These are phyloP conservation scores for Botrytis paeoniae DNA, from an alignment of 2,329 filamentous ascomycete genomes.

Conservation along the genomic window DNA sequence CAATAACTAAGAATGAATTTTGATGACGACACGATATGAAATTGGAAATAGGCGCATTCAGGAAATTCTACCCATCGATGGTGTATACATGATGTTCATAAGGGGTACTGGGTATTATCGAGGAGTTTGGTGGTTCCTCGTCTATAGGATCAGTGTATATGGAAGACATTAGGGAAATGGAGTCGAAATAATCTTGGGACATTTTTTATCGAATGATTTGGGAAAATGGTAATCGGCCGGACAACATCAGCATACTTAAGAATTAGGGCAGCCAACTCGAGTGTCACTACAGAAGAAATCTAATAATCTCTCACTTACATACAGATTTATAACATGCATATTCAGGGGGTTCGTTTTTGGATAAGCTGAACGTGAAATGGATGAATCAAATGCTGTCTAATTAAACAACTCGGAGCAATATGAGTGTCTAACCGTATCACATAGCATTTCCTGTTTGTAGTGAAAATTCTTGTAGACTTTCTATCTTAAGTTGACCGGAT, in stretches of 20 bases:
- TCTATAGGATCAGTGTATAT: neutral
- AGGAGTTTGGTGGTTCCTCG: neutral
- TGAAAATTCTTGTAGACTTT: neutral
- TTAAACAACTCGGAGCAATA: neutral
- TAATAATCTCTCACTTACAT: neutral
- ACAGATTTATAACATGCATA: neutral
- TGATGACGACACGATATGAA: neutral
- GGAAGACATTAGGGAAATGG: neutral
- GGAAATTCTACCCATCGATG: neutral
- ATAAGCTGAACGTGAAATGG: neutral
- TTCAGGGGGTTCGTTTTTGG: neutral
- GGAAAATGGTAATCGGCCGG: neutral
- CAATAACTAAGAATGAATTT: conserved; percentile 13
- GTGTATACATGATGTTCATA: neutral
- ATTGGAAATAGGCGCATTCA: neutral
- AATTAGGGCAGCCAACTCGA: neutral
- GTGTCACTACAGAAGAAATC: neutral
- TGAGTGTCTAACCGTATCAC: neutral
- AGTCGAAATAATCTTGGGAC: neutral
- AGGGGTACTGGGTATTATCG: neutral
- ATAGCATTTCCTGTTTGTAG: neutral
- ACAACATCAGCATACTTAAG: neutral
- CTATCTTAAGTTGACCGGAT: neutral
- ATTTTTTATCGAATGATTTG: neutral
- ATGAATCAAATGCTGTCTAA: neutral